phyloP scores from a whole-genome alignment of 2,329 filamentous ascomycete species.

The Penicillium capsulatum region DNA sequence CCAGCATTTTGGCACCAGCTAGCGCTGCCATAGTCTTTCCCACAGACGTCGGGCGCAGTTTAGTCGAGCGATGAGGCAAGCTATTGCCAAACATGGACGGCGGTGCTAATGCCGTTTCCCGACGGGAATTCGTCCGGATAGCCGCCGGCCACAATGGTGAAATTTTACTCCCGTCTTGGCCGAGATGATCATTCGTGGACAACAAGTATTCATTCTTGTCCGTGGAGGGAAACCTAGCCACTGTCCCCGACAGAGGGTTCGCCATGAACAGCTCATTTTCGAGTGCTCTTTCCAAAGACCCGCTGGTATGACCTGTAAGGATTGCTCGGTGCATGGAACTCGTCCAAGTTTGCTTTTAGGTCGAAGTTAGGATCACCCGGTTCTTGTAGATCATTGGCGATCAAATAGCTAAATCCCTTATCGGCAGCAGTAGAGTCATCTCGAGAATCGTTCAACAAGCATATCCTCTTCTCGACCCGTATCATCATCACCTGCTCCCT shows the following conservation, averaged over 20 bases:
- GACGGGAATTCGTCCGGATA: conserved; percentile 48
- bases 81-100: conserved; percentile 45
- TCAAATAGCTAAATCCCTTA: conserved; percentile 37
- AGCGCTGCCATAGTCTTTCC: no score
- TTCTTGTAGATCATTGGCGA: conserved; percentile 35
- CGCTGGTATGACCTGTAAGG: conserved; percentile 35
- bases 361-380: conserved; percentile 20
- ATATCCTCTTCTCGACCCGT: conserved; percentile 56
- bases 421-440: conserved; percentile 45
- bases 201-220: conserved; percentile 42
- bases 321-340: conserved; percentile 21
- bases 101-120: conserved; percentile 43
- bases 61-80: conserved; percentile 47
- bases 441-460: conserved; percentile 50
- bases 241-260: conserved; percentile 43
- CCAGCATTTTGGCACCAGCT: conserved; percentile 42
- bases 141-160: conserved; percentile 42
- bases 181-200: conserved; percentile 47
- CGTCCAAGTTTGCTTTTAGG: conserved; percentile 23
- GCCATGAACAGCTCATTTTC: conserved; percentile 51
- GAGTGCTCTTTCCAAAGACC: conserved; percentile 38
- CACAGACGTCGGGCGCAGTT: conserved; percentile 48
- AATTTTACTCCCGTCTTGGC: conserved; percentile 41
- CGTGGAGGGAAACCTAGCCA: conserved; percentile 38
- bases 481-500: conserved; percentile 48